Percentiles rank a stretch among this genome's conserved stretches.
Conservation (phyloP, 805 yeast species). For the Yarrowia hollandica region DNA sequence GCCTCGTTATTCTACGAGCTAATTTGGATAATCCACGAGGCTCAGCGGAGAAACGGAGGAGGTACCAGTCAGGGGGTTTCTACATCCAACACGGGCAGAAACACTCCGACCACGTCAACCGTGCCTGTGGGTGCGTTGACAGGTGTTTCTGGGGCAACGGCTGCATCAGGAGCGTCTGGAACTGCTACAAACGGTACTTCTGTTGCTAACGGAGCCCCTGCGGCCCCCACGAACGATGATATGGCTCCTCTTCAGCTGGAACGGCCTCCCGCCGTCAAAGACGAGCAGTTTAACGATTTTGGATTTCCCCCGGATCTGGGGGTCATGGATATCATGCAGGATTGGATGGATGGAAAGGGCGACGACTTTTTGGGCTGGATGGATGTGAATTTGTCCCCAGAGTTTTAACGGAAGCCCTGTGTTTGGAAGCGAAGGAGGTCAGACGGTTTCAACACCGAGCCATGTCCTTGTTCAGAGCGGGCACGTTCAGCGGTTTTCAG, state of each 20-base stretch:
- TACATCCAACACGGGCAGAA: slow-evolving; percentile 38
- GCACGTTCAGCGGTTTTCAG: too few species aligned
- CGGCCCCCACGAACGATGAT: too few species aligned
- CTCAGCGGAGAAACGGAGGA: slow-evolving; percentile 61
- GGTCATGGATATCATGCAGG: slow-evolving; percentile 38
- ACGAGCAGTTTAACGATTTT: slow-evolving; percentile 21
- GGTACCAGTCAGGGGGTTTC: slow-evolving; percentile 34
- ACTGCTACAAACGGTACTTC: too few species aligned
- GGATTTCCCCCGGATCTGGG: slow-evolving; percentile 20
- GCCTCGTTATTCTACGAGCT: slow-evolving; percentile 89
- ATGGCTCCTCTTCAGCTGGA: slow-evolving; percentile 14
- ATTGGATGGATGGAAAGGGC: slow-evolving; percentile 77
- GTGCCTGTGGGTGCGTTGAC: not conserved
- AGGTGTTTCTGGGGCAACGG: too few species aligned
- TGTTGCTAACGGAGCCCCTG: too few species aligned
- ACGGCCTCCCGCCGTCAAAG: not conserved
- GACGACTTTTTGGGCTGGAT: slow-evolving; percentile 96
- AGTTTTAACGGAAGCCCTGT: not conserved
- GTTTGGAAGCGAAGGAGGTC: too few species aligned
- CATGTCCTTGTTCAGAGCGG: too few species aligned
- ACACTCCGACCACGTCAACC: slow-evolving; percentile 2
- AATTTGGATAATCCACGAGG: slow-evolving; percentile 94
- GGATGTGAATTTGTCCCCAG: slow-evolving; percentile 45
- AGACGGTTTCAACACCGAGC: too few species aligned
- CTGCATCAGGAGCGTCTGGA: too few species aligned